Evolutionary conservation across 805 yeast species (phyloP), one percentile per base, ranked within the genome.

Genomic region (Jamesozyma gamospora): DNA sequence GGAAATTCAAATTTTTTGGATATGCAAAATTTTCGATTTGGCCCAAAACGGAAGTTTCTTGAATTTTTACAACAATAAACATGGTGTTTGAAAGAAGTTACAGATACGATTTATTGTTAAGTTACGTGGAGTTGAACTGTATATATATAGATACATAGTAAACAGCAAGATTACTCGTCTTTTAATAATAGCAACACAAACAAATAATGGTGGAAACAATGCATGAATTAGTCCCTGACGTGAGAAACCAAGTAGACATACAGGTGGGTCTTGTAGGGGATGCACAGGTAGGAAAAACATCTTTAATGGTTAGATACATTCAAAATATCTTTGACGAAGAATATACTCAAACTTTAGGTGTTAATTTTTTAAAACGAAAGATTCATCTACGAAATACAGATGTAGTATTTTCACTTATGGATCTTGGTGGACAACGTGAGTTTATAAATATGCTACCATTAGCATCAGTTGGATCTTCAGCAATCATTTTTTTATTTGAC

Each of bases 221-320:
- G n/a, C 29, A 34, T 34, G 24, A 25, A 25, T 28, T 16, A 10
- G 28, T 34, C 3, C 34, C 27, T 4, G 25, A 32, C 21, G 27
- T 21, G n/a, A 19, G 16, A 24, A 32, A 28, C 3, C 39, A 24
- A 17, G 50, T 55, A 12, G 56, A 53, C 21, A 46, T 90, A 35
- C 92, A 90, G 53, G 87, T 90, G 15, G 97, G 96, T 3, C 74
- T 90, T 35, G 76, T 90, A 36, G 98, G 98, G 5, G 97, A 90
- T 61, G 94, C 95, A 2, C 94, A 86, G 54, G 87, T 88, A 5
- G 98, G 98, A 4, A 90, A 90, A 56, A 90, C 98, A 0, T 85
- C 96, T 5, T 64, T 90, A 42, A 88, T 90, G 97, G 95, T 88
- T 18, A 87, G 90, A 56, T 90, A 88, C 57, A 96, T 90, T n/a